Conservation (phyloP, 208 protist species). For the Blastocrithidia nonstop region DNA sequence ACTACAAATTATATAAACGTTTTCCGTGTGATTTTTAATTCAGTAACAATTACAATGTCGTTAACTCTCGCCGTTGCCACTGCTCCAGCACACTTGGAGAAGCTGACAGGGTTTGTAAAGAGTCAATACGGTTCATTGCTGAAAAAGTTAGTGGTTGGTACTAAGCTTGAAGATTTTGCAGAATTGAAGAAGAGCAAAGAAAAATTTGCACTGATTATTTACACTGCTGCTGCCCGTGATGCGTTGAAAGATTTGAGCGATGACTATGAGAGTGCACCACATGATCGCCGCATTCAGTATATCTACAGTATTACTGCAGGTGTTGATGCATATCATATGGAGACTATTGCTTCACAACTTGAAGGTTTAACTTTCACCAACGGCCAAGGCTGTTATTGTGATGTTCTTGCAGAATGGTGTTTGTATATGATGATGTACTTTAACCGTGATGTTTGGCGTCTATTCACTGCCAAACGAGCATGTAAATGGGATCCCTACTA, state of each 20-base stretch:
- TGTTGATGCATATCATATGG: constrained; percentile 41
- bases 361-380: constrained; percentile 49
- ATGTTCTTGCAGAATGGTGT: constrained; percentile 65
- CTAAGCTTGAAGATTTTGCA: neutral
- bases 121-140: neutral
- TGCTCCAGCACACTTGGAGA: neutral
- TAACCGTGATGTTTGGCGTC: constrained; percentile 56
- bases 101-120: neutral
- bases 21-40: too few species aligned
- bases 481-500: constrained; percentile 70
- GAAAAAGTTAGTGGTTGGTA: neutral
- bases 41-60: too few species aligned
- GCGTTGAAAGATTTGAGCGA: constrained; percentile 51
- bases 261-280: constrained; percentile 16
- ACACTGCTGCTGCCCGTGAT: constrained; percentile 8
- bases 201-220: constrained; percentile 2
- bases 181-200: constrained; percentile 4
- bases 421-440: constrained; percentile 73
- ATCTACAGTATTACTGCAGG: constrained; percentile 66
- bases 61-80: neutral
- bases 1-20: too few species aligned
- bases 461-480: constrained; percentile 20
- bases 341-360: constrained; percentile 22
- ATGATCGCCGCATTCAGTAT: constrained; percentile 39
- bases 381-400: constrained; percentile 40